Evolutionary conservation across 1,284 basidiomycete species (phyloP), one percentile per base, ranked within the genome.

Genomic region (Anthracocystis panici-leucophaei): DNA sequence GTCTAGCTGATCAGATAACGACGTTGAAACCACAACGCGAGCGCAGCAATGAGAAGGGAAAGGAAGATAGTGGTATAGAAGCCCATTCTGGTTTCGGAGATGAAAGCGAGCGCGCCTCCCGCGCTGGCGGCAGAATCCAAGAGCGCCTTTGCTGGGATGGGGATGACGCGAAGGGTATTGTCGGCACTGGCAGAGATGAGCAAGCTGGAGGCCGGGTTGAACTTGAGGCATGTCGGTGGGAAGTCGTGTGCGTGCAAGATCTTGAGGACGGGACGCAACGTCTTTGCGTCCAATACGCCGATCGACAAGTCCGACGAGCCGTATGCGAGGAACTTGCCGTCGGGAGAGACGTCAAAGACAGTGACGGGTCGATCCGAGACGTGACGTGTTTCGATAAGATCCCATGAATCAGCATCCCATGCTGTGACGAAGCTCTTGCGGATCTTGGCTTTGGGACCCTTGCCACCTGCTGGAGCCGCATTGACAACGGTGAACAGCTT

Each of bases 221-320:
- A 98, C 63, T 89, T 90, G 61, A 99, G 86, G 1, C 92, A 91
- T 0, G 96, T 99, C 1, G 94, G 90, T 3, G 97, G 94, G 85
- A 99, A 96, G 73, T 95, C 93, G 86, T 99, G 97, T 0, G 95
- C 93, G 85, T 94, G 93, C 52, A 97, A 88, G 67, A 99, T 95
- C 35, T 91, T 91, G 35, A 94, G 87, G 10, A 95, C 86, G 0
- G 95, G 94, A 51, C 90, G 89, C 38, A 98, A 86, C 1, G 91
- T 94, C 60, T 87, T 88, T 3, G 93, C 89, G 83, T 98, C 95
- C 44, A 98, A 85, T 56, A 98, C 88, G 14, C 93, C 92, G 63
- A 98, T 90, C 41, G 91, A 91, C 52, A 93, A 88, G 85, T 98
- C 94, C 11, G 95, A 95, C 7, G 91, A 91, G 5, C 95, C 95